These are phyloP conservation scores for Alternaria sp. DNA, from an alignment of 2,329 filamentous ascomycete genomes.

Conservation along the genomic window DNA sequence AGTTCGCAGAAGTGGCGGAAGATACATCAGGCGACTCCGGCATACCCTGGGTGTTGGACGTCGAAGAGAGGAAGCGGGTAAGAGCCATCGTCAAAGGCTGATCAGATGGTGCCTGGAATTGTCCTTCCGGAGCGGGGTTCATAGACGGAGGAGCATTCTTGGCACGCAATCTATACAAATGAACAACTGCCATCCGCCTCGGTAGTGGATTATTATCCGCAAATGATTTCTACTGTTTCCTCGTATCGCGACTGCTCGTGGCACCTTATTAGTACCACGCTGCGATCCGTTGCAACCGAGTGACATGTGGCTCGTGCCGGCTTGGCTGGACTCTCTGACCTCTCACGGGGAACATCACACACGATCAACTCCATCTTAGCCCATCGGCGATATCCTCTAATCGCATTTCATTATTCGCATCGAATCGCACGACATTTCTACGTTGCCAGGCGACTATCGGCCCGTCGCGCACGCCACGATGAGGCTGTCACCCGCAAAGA, in stretches of 20 bases:
- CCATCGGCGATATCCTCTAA: background rate
- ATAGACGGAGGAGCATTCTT: slow-evolving; percentile 7
- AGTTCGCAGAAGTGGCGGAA: slow-evolving; percentile 78
- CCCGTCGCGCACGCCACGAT: slow-evolving; percentile 7
- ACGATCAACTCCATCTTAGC: background rate
- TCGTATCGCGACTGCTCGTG: background rate
- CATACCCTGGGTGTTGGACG: slow-evolving; percentile 73
- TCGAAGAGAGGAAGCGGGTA: slow-evolving; percentile 75
- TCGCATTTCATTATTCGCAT: background rate
- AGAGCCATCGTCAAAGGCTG: slow-evolving; percentile 66
- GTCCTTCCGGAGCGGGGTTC: background rate
- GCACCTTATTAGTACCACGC: background rate
- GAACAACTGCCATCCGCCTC: background rate
- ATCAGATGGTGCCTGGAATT: background rate
- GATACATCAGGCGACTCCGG: slow-evolving; percentile 60
- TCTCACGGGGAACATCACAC: background rate
- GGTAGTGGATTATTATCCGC: background rate
- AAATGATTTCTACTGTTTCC: background rate
- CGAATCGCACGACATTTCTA: background rate
- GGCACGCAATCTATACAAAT: slow-evolving; percentile 26
- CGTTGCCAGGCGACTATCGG: background rate
- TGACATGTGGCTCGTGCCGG: slow-evolving; percentile 1
- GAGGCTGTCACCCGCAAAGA: slow-evolving; percentile 5
- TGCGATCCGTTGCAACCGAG: background rate
- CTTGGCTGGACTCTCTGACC: slow-evolving; percentile 14